Percentiles rank a stretch among this genome's conserved stretches.
These are phyloP conservation scores for Asclepias syriaca DNA, from an alignment of 257 asterid genomes.

Conservation along the genomic window DNA sequence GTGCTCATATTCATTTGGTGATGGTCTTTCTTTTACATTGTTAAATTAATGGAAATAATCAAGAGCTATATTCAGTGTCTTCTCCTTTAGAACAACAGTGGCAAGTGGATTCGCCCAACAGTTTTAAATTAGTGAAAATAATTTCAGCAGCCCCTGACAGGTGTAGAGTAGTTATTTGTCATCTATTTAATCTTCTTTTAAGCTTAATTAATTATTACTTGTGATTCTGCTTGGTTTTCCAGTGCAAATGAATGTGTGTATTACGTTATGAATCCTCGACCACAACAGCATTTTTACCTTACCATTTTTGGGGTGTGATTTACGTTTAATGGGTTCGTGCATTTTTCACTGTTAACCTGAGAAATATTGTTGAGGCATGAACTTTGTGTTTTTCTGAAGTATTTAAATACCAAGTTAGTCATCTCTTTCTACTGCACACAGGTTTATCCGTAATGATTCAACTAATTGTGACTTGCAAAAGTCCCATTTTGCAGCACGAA, in stretches of 20 bases:
- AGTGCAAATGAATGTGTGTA: too few relatives aligned
- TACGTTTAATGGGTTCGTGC: too few relatives aligned
- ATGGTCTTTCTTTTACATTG: slow-evolving; percentile 21
- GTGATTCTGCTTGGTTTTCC: too few relatives aligned
- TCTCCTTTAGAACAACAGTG: not conserved
- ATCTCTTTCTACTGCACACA: not conserved
- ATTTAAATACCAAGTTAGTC: not conserved
- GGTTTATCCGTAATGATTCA: slow-evolving; percentile 21
- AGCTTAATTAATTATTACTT: too few relatives aligned
- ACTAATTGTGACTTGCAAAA: slow-evolving; percentile 26
- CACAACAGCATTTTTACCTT: too few relatives aligned
- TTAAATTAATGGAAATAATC: slow-evolving; percentile 30
- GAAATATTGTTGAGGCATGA: not conserved
- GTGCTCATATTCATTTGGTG: slow-evolving; percentile 10
- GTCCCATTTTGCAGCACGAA: not conserved
- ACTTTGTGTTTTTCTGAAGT: not conserved
- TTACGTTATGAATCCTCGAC: too few relatives aligned
- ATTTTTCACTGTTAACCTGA: too few relatives aligned
- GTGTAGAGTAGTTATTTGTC: too few relatives aligned
- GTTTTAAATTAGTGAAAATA: not conserved
- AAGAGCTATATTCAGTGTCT: slow-evolving; percentile 15
- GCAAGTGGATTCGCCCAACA: not conserved
- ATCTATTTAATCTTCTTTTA: too few relatives aligned
- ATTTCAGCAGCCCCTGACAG: not conserved
- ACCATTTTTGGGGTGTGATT: too few relatives aligned